phyloP scores from a whole-genome alignment of 139 green algal species.

The Chlorella vulgaris region DNA sequence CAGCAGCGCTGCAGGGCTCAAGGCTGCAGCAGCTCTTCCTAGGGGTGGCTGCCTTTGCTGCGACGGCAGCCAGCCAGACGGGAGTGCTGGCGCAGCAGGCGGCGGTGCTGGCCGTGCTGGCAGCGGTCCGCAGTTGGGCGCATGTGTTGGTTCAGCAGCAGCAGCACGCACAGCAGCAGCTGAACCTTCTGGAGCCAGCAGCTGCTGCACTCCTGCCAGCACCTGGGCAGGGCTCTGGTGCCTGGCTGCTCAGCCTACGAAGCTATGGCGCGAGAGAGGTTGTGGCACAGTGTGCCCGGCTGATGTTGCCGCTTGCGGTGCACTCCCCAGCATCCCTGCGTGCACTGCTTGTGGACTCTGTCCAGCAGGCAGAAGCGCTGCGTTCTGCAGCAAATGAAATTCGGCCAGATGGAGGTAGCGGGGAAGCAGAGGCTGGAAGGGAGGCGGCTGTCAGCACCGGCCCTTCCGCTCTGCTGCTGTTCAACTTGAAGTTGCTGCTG shows the following conservation, averaged over 20 bases:
- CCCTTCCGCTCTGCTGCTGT: slow-evolving; percentile 5
- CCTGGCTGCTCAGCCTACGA: slow-evolving; percentile 14
- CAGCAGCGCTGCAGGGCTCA: background rate
- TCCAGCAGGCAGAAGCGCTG: background rate
- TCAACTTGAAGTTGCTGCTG: slow-evolving; percentile 4
- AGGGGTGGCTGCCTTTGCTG: background rate
- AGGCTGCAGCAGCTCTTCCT: slow-evolving; percentile 9
- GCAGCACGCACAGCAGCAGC: background rate
- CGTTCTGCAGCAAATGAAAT: background rate
- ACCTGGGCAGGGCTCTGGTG: background rate
- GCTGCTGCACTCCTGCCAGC: background rate
- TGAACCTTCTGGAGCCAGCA: background rate
- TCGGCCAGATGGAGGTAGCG: background rate
- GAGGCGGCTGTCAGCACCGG: background rate
- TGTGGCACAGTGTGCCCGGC: slow-evolving; percentile 3
- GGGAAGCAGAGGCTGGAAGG: background rate
- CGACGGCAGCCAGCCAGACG: background rate
- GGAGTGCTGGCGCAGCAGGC: background rate
- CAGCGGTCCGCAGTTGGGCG: slow-evolving; percentile 3
- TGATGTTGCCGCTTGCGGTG: background rate
- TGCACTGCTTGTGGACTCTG: background rate
- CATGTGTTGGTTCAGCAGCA: slow-evolving; percentile 2
- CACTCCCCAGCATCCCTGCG: background rate
- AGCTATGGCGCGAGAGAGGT: slow-evolving; percentile 4
- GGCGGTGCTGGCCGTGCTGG: background rate